phyloP scores from a whole-genome alignment of 1,139 yeast species.

The Blastobotrys raffinosifermentans region DNA sequence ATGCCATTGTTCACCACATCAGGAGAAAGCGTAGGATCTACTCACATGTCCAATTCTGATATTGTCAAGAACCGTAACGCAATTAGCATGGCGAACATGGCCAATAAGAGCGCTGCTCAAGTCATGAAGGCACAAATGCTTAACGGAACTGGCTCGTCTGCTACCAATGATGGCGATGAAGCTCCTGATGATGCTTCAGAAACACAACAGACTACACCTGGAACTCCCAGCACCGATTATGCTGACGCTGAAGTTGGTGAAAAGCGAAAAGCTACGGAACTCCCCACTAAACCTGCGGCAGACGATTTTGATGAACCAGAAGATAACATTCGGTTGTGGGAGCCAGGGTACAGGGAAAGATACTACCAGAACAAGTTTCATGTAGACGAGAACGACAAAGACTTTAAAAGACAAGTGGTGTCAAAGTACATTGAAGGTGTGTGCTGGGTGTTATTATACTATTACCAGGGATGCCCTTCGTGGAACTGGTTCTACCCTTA shows the following conservation, averaged over 20 bases:
- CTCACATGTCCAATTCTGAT: constrained; percentile 64
- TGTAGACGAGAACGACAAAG: constrained; percentile 49
- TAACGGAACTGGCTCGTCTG: constrained; percentile 7
- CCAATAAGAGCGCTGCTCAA: constrained; percentile 67
- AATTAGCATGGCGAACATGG: constrained; percentile 69
- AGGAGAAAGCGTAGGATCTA: constrained; percentile 64
- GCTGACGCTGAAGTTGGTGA: constrained; percentile 7
- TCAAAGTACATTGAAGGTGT: constrained; percentile 85
- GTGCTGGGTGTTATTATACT: constrained; percentile 88
- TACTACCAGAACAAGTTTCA: constrained; percentile 76
- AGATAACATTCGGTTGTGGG: constrained; percentile 70
- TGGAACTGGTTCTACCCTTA: constrained; percentile 99
- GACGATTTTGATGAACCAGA: constrained; percentile 30
- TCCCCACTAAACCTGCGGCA: constrained; percentile 10
- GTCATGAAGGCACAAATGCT: constrained; percentile 44
- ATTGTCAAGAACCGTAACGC: constrained; percentile 62
- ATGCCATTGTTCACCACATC: constrained; percentile 70
- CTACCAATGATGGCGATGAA: constrained; percentile 15
- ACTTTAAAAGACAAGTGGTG: constrained; percentile 57
- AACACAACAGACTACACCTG: constrained; percentile 17
- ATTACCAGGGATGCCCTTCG: constrained; percentile 96
- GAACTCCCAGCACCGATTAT: constrained; percentile 4
- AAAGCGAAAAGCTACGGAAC: constrained; percentile 13
- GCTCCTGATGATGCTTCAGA: constrained; percentile 28
- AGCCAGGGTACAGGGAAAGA: constrained; percentile 78